These are phyloP conservation scores for Acanthochlamys bracteata DNA, from an alignment of 106 monocot genomes.

Conservation along the genomic window DNA sequence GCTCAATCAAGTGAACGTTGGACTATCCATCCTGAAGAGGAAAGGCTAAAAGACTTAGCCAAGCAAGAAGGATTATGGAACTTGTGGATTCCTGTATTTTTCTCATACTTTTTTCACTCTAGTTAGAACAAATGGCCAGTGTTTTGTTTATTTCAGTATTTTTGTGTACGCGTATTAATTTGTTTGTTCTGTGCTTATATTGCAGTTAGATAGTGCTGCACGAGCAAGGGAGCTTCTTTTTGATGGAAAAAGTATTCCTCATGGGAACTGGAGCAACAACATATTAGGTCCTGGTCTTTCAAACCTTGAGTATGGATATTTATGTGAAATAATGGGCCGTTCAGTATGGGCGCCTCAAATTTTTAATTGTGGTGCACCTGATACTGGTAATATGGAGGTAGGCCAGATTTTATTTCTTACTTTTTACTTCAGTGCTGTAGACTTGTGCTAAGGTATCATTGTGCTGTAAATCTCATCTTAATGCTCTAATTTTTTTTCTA, in stretches of 20 bases:
- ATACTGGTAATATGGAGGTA: constrained; percentile 99
- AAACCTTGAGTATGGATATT: constrained; percentile 93
- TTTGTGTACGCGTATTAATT: too few relatives aligned
- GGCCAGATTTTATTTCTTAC: too few relatives aligned
- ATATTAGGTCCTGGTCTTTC: constrained; percentile 88
- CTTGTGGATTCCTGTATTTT: constrained; percentile 82
- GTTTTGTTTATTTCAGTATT: too few relatives aligned
- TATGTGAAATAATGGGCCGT: constrained; percentile 98
- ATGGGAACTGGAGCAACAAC: constrained; percentile 12
- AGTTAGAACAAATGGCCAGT: too few relatives aligned
- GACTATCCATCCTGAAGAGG: constrained; percentile 97
- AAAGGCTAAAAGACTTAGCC: constrained; percentile 73
- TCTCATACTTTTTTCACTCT: constrained; percentile 3
- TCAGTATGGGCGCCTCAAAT: constrained; percentile 96
- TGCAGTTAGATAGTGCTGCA: constrained; percentile 89
- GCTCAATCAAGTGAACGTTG: constrained; percentile 74
- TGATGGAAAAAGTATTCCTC: constrained; percentile 17
- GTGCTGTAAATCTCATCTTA: too few relatives aligned
- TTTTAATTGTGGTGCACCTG: constrained; percentile 94
- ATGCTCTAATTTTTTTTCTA: too few relatives aligned
- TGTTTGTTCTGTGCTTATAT: not conserved
- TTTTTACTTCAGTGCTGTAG: too few relatives aligned
- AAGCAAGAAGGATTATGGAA: constrained; percentile 93
- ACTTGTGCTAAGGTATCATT: too few relatives aligned
- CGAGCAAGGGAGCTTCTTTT: constrained; percentile 85